phyloP scores from a whole-genome alignment of 441 rosid species.

The Gossypium lobatum region DNA sequence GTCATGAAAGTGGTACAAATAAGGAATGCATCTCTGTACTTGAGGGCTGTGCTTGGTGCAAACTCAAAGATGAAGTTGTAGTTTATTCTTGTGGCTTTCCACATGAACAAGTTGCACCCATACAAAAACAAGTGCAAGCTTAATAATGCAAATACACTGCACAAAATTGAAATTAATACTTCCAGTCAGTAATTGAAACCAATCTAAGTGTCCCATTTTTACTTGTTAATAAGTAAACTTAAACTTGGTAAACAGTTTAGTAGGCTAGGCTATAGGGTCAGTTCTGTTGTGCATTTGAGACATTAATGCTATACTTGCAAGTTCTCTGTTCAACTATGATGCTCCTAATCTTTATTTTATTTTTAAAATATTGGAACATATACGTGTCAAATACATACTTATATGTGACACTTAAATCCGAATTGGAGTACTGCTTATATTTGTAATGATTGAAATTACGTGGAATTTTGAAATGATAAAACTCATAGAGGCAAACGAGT shows the following conservation, averaged over 20 bases:
- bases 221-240: not conserved
- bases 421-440: not conserved
- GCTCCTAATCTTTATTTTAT: too few species aligned
- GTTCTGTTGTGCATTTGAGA: not conserved
- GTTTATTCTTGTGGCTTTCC: constrained; percentile 87
- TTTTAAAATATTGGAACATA: not conserved
- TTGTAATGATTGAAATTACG: not conserved
- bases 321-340: not conserved
- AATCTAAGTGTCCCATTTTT: not conserved
- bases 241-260: not conserved
- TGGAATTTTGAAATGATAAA: not conserved
- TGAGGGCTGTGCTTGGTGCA: constrained; percentile 71
- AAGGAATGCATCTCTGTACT: constrained; percentile 85
- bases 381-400: not conserved
- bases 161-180: not conserved
- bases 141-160: constrained; percentile 86
- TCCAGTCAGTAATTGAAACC: not conserved
- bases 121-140: constrained; percentile 96
- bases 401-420: not conserved
- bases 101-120: constrained; percentile 88
- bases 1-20: constrained; percentile 90
- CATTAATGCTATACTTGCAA: not conserved
- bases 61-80: constrained; percentile 85
- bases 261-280: not conserved
- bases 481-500: not conserved